A percentile compares a stretch with the other conserved stretches of the same genome.
These are phyloP conservation scores for Asterochloris erici DNA, from an alignment of 139 green algal species.

Conservation along the genomic window DNA sequence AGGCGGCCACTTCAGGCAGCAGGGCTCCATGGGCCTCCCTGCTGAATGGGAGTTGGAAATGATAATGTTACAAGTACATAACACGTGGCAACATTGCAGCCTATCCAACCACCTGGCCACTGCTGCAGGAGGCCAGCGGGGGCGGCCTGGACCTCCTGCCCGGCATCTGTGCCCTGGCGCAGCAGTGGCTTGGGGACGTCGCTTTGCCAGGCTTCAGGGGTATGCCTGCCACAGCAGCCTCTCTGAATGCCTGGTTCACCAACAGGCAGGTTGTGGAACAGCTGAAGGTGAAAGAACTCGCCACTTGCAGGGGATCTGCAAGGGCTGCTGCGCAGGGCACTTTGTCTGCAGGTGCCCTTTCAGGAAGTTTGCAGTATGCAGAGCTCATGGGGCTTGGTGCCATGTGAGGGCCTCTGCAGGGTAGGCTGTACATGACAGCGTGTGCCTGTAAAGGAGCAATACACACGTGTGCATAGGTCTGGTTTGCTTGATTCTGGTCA, in stretches of 20 bases:
- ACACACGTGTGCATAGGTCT: too few species aligned
- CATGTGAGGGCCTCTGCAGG: too few species aligned
- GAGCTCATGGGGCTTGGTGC: too few species aligned
- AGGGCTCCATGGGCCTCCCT: too few species aligned
- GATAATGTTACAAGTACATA: background rate
- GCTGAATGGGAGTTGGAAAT: background rate
- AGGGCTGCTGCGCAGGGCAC: too few species aligned
- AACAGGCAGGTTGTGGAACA: background rate
- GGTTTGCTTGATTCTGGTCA: too few species aligned
- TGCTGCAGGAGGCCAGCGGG: constrained; percentile 1
- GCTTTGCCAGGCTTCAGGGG: constrained; percentile 10
- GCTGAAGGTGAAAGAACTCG: background rate
- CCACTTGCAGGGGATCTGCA: background rate
- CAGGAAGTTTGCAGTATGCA: too few species aligned
- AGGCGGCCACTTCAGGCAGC: too few species aligned
- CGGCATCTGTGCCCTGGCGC: constrained; percentile 5
- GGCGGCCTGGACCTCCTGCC: constrained; percentile 4
- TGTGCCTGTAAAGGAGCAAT: too few species aligned
- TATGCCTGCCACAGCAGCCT: background rate
- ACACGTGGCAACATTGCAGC: background rate
- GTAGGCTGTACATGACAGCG: too few species aligned
- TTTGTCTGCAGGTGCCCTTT: too few species aligned
- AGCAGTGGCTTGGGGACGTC: constrained; percentile 14
- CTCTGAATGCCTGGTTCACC: constrained; percentile 10
- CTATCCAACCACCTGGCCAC: background rate